These are phyloP conservation scores for Globisporangium viniferum DNA, from an alignment of 352 stramenopile genomes.

Conservation along the genomic window DNA sequence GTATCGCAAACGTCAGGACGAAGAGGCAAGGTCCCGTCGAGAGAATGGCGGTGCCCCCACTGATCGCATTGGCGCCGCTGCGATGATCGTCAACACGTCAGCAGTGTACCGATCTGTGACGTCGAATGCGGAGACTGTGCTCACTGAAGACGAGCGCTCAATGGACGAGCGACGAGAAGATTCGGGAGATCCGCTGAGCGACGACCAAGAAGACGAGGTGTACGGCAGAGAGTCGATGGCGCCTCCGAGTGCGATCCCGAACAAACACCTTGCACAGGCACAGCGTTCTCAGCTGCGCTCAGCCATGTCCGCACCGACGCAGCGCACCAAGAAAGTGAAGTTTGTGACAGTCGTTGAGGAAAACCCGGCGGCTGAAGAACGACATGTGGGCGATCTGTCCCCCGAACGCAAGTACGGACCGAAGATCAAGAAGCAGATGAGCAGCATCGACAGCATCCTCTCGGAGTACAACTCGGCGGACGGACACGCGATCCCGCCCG, in stretches of 20 bases:
- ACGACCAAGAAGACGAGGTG: not conserved
- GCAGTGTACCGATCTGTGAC: slow-evolving; percentile 16
- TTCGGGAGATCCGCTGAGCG: not conserved
- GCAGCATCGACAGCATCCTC: slow-evolving; percentile 25
- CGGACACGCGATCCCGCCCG: not conserved
- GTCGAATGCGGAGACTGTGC: slow-evolving; percentile 28
- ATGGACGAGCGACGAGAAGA: not conserved
- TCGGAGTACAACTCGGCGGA: slow-evolving; percentile 7
- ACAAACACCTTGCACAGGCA: not conserved
- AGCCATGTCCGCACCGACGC: not conserved
- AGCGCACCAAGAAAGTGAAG: slow-evolving; percentile 16
- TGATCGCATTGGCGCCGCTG: slow-evolving; percentile 9
- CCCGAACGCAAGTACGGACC: slow-evolving; percentile 29
- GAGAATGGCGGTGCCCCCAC: slow-evolving; percentile 4
- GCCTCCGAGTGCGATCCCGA: not conserved
- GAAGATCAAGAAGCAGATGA: slow-evolving; percentile 24
- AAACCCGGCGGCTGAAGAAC: not conserved
- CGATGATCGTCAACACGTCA: slow-evolving; percentile 20
- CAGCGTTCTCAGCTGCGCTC: slow-evolving; percentile 3
- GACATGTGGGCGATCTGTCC: slow-evolving; percentile 9
- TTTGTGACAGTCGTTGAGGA: not conserved
- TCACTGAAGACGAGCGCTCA: slow-evolving; percentile 29
- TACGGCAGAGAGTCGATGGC: not conserved
- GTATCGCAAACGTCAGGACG: slow-evolving; percentile 7
- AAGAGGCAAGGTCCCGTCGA: slow-evolving; percentile 1